These are phyloP conservation scores for Lasiodiplodia sp. DNA, from an alignment of 2,329 filamentous ascomycete species.

Conservation along the genomic window DNA sequence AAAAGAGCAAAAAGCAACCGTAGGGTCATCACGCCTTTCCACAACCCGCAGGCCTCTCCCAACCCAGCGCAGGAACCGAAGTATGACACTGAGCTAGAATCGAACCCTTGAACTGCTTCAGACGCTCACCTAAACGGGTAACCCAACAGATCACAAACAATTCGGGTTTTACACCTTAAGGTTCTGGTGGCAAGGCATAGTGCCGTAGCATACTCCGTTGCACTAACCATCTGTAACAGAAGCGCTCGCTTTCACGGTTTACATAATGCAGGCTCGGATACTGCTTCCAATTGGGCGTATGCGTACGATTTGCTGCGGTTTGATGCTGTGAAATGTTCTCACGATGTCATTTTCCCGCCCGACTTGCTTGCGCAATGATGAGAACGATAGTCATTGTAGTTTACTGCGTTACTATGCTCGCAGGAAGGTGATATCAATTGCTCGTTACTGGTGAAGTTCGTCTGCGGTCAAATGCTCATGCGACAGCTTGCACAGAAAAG, in stretches of 20 bases:
- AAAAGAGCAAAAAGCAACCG: neutral
- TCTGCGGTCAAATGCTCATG: neutral
- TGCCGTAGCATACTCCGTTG: neutral
- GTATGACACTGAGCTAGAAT: neutral
- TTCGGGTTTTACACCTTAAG: neutral
- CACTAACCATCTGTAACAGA: neutral
- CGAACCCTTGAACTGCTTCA: neutral
- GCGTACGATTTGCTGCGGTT: neutral
- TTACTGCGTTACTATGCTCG: too few relatives aligned
- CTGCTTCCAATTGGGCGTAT: neutral
- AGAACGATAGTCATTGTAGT: too few relatives aligned
- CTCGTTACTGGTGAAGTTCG: neutral
- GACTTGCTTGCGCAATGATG: too few relatives aligned
- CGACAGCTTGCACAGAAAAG: neutral
- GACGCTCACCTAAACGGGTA: neutral
- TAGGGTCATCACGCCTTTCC: neutral
- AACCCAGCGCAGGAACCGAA: neutral
- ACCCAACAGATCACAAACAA: neutral
- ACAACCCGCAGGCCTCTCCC: neutral
- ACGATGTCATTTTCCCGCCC: too few relatives aligned
- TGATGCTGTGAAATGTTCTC: too few relatives aligned
- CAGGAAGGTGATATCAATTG: neutral
- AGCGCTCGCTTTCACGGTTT: neutral
- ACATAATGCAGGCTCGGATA: neutral
- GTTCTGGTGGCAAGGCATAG: neutral